Conservation (phyloP, 306 rosid genomes). For the Lathyrus sativus region DNA sequence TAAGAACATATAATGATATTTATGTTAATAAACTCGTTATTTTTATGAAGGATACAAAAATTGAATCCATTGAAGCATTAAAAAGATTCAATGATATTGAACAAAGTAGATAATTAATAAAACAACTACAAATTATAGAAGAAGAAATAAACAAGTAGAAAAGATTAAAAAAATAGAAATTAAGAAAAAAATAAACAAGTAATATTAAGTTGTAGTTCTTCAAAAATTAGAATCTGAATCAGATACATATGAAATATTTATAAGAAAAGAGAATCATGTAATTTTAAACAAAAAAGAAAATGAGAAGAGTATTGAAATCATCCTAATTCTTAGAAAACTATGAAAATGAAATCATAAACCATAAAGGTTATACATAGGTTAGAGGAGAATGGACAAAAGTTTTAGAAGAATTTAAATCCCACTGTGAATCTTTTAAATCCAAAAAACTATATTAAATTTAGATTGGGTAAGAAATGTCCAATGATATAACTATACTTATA, state of each 20-base stretch:
- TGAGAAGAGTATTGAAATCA: neutral
- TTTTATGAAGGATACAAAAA: neutral
- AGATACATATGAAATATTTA: too few species aligned
- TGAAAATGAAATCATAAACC: too few species aligned
- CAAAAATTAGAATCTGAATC: too few species aligned
- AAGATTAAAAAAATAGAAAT: neutral
- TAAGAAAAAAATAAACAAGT: neutral
- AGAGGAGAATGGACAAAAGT: too few species aligned
- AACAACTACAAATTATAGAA: neutral
- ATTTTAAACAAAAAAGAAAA: neutral
- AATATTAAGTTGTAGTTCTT: neutral
- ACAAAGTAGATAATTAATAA: neutral
- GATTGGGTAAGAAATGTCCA: too few species aligned
- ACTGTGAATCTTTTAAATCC: too few species aligned
- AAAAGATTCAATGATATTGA: neutral
- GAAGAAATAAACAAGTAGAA: neutral
- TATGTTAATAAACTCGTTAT: neutral
- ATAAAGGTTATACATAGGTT: too few species aligned
- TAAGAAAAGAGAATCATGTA: neutral
- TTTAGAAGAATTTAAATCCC: too few species aligned
- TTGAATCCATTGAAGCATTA: neutral
- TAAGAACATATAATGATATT: neutral
- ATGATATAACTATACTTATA: too few species aligned
- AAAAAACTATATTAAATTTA: too few species aligned
- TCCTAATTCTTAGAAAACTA: too few species aligned